Conservation (phyloP, 768 basidiomycete genomes). For the Pisolithus marmoratus region DNA sequence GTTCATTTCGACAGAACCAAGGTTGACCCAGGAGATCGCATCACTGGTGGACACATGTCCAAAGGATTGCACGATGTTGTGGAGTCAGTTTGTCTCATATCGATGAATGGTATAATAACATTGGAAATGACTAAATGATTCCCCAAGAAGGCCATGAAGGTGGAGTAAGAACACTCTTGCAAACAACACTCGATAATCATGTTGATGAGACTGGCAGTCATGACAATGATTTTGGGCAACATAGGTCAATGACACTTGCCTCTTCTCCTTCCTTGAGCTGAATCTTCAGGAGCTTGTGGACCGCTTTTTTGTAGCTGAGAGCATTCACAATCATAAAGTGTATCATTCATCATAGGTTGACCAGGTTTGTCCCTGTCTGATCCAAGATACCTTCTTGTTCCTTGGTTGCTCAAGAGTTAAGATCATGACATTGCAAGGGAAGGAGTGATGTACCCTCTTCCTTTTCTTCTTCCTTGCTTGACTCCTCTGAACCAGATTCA, state of each 20-base stretch:
- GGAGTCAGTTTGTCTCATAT: conserved; percentile 96
- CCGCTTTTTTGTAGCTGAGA: no score
- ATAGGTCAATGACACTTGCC: conserved; percentile 40
- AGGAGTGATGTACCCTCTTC: conserved; percentile 32
- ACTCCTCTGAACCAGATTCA: conserved; percentile 55
- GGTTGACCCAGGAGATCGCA: conserved; percentile 81
- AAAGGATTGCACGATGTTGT: conserved; percentile 96
- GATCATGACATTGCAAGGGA: conserved; percentile 25
- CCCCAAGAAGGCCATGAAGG: conserved; percentile 95
- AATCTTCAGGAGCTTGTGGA: no score
- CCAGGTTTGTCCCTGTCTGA: no score
- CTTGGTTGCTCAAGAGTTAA: conserved; percentile 46
- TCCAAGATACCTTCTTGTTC: conserved; percentile 89
- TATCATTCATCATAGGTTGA: no score
- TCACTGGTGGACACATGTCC: conserved; percentile 90
- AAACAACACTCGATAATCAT: conserved; percentile 99
- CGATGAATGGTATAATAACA: conserved; percentile 97
- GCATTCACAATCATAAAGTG: no score
- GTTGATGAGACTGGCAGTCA: conserved; percentile 62
- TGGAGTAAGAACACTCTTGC: conserved; percentile 93
- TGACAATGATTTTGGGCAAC: background rate
- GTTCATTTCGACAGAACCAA: conserved; percentile 85
- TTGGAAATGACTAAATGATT: conserved; percentile 95
- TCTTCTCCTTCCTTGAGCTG: conserved; percentile 91
- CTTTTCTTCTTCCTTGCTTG: conserved; percentile 61